Evolutionary conservation across 257 asterid species (phyloP).

Genomic region (Gardenia jasminoides): DNA sequence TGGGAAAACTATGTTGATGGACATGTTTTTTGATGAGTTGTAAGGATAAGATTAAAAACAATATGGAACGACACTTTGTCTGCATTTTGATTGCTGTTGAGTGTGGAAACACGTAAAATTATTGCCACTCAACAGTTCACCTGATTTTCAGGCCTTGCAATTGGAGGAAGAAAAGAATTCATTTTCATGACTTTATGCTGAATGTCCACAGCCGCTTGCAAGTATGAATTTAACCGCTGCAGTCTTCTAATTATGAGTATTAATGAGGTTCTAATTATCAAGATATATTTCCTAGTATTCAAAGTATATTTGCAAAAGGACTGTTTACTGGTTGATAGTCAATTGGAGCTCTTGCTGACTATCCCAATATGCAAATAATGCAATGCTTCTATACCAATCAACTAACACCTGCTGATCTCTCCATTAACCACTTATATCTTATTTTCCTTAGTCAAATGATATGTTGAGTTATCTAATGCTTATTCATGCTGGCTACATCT

Average conservation of each 20-base stretch:
- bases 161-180: constrained; percentile 96
- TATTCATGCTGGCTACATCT: background rate
- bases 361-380: background rate
- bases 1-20: constrained; percentile 98
- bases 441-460: background rate
- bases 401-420: background rate
- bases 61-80: background rate
- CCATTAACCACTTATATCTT: background rate
- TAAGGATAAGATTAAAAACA: constrained; percentile 30
- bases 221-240: constrained; percentile 35
- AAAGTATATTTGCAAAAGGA: background rate
- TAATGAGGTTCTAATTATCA: background rate
- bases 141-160: constrained; percentile 55
- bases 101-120: background rate
- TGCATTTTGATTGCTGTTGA: background rate
- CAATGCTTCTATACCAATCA: background rate
- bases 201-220: constrained; percentile 89
- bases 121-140: background rate
- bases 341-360: background rate
- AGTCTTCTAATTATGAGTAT: background rate
- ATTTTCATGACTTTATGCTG: constrained; percentile 95
- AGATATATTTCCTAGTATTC: background rate
- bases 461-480: background rate
- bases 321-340: background rate
- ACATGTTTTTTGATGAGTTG: constrained; percentile 73